phyloP scores from a whole-genome alignment of 2,329 filamentous ascomycete species.

The Venturiaceae sp. region DNA sequence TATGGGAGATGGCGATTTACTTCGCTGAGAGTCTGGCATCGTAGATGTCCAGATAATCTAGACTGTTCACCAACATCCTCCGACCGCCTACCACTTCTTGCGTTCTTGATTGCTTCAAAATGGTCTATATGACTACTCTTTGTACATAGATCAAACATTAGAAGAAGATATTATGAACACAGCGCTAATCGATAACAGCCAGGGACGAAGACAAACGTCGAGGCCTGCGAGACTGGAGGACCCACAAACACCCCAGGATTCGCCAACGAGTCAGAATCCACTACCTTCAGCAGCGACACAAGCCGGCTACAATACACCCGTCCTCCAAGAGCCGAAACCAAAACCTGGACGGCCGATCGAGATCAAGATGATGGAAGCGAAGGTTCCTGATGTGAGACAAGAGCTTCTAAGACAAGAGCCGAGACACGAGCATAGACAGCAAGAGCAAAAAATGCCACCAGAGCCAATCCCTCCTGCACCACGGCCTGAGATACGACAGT shows the following conservation, averaged over 20 bases:
- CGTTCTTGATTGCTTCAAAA: neutral
- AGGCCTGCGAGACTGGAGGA: neutral
- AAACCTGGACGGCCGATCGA: neutral
- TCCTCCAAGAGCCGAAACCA: conserved; percentile 5
- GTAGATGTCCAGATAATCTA: conserved; percentile 3
- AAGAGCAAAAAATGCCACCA: neutral
- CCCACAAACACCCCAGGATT: neutral
- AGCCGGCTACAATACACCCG: neutral
- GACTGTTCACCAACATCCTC: conserved; percentile 3
- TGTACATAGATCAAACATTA: too few species aligned
- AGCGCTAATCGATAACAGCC: neutral
- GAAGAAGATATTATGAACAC: neutral
- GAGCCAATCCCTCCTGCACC: neutral
- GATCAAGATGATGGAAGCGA: conserved; percentile 3
- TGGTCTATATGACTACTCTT: neutral
- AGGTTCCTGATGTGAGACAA: neutral
- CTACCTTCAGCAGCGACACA: neutral
- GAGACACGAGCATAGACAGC: neutral
- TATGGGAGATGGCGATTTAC: neutral
- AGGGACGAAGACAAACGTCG: conserved; percentile 3
- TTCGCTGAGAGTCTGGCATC: conserved; percentile 6
- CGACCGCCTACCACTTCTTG: conserved; percentile 5
- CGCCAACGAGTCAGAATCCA: neutral
- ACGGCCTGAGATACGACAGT: neutral
- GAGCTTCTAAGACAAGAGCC: neutral